These are phyloP conservation scores for Nephelium lappaceum DNA, from an alignment of 345 rosid genomes.

Conservation along the genomic window DNA sequence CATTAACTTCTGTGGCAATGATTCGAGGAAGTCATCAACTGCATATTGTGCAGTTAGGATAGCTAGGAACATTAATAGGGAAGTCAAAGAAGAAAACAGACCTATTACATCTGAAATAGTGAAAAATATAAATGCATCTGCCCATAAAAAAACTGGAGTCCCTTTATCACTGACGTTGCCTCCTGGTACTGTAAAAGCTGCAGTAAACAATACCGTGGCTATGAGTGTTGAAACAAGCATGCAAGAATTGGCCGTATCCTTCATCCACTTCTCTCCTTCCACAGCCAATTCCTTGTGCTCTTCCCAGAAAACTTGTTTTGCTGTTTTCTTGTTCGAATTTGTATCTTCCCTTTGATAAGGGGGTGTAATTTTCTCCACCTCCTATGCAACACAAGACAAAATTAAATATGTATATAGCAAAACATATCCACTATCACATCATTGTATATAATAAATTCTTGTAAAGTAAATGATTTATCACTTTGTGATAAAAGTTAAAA, in stretches of 20 bases:
- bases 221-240: conserved; percentile 27
- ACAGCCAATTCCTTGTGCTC: conserved; percentile 14
- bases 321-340: conserved; percentile 10
- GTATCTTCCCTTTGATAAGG: not conserved
- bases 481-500: too few species aligned
- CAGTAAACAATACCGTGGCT: conserved; percentile 19
- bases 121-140: conserved; percentile 18
- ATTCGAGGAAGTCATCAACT: conserved; percentile 18
- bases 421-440: too few species aligned
- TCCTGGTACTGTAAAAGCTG: conserved; percentile 27
- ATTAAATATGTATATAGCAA: too few species aligned
- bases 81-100: conserved; percentile 19
- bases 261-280: conserved; percentile 2
- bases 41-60: conserved; percentile 23
- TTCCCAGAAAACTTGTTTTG: not conserved
- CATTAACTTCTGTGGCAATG: conserved; percentile 17
- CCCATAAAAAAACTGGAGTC: not conserved
- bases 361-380: conserved; percentile 19
- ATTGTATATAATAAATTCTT: too few species aligned
- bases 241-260: not conserved
- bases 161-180: not conserved
- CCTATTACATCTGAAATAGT: conserved; percentile 18
- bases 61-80: conserved; percentile 22
- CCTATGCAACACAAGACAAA: conserved; percentile 1
- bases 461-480: too few species aligned